A percentile compares a stretch with the other conserved stretches of the same genome.
Conservation (phyloP, 306 rosid species). For the Pueraria montana region DNA sequence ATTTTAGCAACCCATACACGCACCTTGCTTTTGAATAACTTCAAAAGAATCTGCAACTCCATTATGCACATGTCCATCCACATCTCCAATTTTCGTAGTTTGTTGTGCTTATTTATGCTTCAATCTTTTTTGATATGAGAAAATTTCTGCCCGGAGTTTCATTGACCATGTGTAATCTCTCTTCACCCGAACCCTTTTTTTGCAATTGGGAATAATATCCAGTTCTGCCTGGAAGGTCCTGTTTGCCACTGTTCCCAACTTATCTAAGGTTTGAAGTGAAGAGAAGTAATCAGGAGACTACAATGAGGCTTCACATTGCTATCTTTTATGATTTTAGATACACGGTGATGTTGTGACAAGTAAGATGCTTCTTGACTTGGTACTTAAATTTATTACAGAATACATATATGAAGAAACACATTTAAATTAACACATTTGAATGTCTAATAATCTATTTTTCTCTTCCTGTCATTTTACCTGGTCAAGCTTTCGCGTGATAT, state of each 20-base stretch:
- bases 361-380: slow-evolving; percentile 68
- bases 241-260: slow-evolving; percentile 59
- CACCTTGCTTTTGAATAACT: slow-evolving; percentile 76
- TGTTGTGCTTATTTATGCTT: slow-evolving; percentile 67
- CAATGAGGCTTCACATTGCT: slow-evolving; percentile 76
- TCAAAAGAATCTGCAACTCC: slow-evolving; percentile 67
- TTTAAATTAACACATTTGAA: slow-evolving; percentile 57
- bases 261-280: slow-evolving; percentile 62
- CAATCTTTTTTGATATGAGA: slow-evolving; percentile 54
- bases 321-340: slow-evolving; percentile 58
- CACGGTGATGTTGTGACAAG: slow-evolving; percentile 67
- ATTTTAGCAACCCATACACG: slow-evolving; percentile 82
- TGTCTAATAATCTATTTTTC: slow-evolving; percentile 55
- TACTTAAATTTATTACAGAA: slow-evolving; percentile 76
- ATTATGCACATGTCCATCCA: slow-evolving; percentile 59
- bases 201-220: slow-evolving; percentile 61
- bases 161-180: slow-evolving; percentile 59
- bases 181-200: slow-evolving; percentile 61
- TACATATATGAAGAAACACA: slow-evolving; percentile 66
- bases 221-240: slow-evolving; percentile 51
- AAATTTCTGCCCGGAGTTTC: slow-evolving; percentile 57
- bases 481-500: slow-evolving; percentile 38
- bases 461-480: slow-evolving; percentile 43
- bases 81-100: slow-evolving; percentile 60
- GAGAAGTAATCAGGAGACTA: slow-evolving; percentile 65